A percentile compares a stretch with the other conserved stretches of the same genome.
Evolutionary conservation across 2,329 filamentous ascomycete genomes (phyloP).

Genomic region (Pseudofabraea citricarpa): DNA sequence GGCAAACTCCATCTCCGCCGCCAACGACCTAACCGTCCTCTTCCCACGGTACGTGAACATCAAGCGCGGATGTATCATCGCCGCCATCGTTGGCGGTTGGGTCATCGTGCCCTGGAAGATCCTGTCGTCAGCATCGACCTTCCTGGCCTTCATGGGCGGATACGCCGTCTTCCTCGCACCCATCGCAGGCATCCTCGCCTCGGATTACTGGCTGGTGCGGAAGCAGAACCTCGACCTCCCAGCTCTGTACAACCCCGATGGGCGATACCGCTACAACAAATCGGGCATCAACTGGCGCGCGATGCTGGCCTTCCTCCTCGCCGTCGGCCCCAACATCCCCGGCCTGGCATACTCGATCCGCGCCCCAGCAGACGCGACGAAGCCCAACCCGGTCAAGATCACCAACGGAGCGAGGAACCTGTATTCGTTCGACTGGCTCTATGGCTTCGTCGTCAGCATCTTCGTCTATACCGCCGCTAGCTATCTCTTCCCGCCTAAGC

Average conservation of each 20-base stretch:
- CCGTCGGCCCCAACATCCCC: constrained; percentile 21
- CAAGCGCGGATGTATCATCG: constrained; percentile 48
- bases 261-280: constrained; percentile 19
- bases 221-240: constrained; percentile 30
- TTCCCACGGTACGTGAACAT: constrained; percentile 52
- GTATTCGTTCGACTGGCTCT: constrained; percentile 63
- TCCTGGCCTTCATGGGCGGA: constrained; percentile 62
- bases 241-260: constrained; percentile 29
- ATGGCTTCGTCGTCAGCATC: constrained; percentile 53
- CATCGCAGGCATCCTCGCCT: constrained; percentile 52
- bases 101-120: constrained; percentile 64
- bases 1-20: constrained; percentile 48
- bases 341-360: constrained; percentile 21
- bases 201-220: constrained; percentile 53
- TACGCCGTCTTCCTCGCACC: constrained; percentile 59
- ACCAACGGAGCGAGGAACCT: constrained; percentile 44
- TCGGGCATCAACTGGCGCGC: constrained; percentile 28
- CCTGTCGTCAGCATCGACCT: constrained; percentile 49
- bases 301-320: constrained; percentile 16
- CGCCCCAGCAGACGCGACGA: not conserved
- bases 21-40: constrained; percentile 52
- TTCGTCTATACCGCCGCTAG: constrained; percentile 50
- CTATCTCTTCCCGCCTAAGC: constrained; percentile 41
- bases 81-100: constrained; percentile 50
- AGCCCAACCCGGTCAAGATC: constrained; percentile 17